These are phyloP conservation scores for Aphanomyces euteiches DNA, from an alignment of 352 stramenopile species.

Conservation along the genomic window DNA sequence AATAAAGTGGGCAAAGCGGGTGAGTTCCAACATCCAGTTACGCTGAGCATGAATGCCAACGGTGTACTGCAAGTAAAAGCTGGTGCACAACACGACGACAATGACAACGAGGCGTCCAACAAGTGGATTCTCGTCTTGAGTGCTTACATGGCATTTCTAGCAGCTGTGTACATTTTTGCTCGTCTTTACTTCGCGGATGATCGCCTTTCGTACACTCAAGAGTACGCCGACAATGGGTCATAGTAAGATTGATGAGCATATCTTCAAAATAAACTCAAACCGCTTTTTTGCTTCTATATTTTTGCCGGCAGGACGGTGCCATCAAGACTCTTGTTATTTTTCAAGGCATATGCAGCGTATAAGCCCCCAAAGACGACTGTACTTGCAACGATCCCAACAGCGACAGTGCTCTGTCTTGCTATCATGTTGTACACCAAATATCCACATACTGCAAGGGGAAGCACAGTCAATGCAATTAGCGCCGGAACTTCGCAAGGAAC, in stretches of 20 bases:
- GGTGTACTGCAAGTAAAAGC: slow-evolving; percentile 80
- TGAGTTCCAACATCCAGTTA: slow-evolving; percentile 73
- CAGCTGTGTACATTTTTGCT: slow-evolving; percentile 17
- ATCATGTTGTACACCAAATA: not conserved
- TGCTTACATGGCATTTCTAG: slow-evolving; percentile 13
- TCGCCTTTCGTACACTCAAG: slow-evolving; percentile 4
- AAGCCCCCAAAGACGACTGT: too few relatives aligned
- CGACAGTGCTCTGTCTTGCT: too few relatives aligned
- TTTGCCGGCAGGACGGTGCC: too few relatives aligned
- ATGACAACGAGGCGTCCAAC: not conserved
- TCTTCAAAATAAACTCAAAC: not conserved
- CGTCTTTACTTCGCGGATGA: slow-evolving; percentile 18
- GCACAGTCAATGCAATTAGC: not conserved
- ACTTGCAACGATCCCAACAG: too few relatives aligned
- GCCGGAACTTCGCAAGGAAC: slow-evolving; percentile 7
- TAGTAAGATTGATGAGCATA: not conserved
- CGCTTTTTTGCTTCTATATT: not conserved
- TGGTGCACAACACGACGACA: slow-evolving; percentile 61
- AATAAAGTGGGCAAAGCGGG: slow-evolving; percentile 68
- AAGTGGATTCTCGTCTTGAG: slow-evolving; percentile 7
- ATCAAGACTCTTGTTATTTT: too few relatives aligned
- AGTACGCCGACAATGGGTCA: not conserved
- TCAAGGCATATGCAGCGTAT: too few relatives aligned
- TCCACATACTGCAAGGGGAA: not conserved
- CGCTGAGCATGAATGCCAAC: slow-evolving; percentile 84